Evolutionary conservation across 768 basidiomycete genomes (phyloP).

Genomic region (Boletus huronensis): DNA sequence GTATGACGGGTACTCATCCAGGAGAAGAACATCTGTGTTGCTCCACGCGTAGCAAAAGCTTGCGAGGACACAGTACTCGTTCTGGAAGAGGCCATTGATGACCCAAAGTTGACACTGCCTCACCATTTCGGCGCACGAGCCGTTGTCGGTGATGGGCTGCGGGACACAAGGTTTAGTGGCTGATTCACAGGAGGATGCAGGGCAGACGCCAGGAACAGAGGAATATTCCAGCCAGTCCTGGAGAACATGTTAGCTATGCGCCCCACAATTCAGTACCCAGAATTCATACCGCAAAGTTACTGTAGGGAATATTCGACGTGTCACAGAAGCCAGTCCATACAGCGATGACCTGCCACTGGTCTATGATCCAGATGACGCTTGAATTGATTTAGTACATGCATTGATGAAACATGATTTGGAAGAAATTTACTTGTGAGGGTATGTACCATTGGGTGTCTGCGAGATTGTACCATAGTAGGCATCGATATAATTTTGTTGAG

Average conservation of each 20-base stretch:
- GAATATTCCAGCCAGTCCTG: constrained; percentile 27
- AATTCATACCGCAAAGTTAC: constrained; percentile 16
- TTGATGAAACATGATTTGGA: background rate
- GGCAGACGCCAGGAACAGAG: constrained; percentile 17
- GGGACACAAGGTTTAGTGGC: constrained; percentile 13
- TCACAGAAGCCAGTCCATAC: constrained; percentile 24
- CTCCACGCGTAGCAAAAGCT: constrained; percentile 26
- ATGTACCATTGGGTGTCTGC: constrained; percentile 15
- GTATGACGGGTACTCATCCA: constrained; percentile 12
- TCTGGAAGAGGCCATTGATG: constrained; percentile 21
- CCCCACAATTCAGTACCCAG: background rate
- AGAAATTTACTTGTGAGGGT: constrained; percentile 13
- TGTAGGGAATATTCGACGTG: constrained; percentile 21
- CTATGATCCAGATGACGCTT: constrained; percentile 7
- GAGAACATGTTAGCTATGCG: background rate
- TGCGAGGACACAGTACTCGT: constrained; percentile 22
- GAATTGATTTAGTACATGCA: background rate
- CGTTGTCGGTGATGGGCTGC: constrained; percentile 22
- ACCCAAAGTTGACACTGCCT: constrained; percentile 20
- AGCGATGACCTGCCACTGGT: constrained; percentile 18
- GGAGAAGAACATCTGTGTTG: constrained; percentile 19
- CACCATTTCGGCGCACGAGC: constrained; percentile 18
- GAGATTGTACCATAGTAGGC: constrained; percentile 20
- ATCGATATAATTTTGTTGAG: constrained; percentile 23
- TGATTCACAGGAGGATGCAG: constrained; percentile 14